Conservation (phyloP, 1,139 yeast genomes). For the Sugiyamaella neomexicana region DNA sequence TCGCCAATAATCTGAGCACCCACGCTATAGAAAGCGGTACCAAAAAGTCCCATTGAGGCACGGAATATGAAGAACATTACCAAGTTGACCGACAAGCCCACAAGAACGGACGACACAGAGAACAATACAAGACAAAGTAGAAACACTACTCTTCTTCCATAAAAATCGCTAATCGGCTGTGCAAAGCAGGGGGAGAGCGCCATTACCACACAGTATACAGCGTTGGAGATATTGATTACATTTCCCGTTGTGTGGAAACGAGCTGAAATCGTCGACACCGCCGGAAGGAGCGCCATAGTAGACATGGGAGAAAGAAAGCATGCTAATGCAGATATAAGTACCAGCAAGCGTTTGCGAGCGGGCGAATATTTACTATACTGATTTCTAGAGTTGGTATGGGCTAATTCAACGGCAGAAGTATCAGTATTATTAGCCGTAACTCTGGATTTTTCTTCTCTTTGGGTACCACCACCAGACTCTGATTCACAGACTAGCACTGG, state of each 20-base stretch:
- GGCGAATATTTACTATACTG: slow-evolving; percentile 13
- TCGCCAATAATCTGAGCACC: slow-evolving; percentile 90
- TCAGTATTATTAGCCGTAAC: background rate
- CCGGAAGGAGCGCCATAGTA: slow-evolving; percentile 44
- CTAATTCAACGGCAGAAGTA: too few species aligned
- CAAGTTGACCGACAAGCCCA: slow-evolving; percentile 50
- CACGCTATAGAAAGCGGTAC: slow-evolving; percentile 61
- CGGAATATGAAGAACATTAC: slow-evolving; percentile 54
- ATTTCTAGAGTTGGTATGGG: too few species aligned
- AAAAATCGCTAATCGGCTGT: slow-evolving; percentile 51
- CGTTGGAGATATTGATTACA: slow-evolving; percentile 51
- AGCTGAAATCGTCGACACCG: slow-evolving; percentile 50
- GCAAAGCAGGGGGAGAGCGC: slow-evolving; percentile 51
- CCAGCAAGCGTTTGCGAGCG: slow-evolving; percentile 19
- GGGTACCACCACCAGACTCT: too few species aligned
- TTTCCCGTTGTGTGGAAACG: slow-evolving; percentile 49
- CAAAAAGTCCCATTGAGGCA: slow-evolving; percentile 50
- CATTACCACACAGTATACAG: slow-evolving; percentile 52
- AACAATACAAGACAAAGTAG: slow-evolving; percentile 43
- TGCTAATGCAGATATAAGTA: slow-evolving; percentile 21
- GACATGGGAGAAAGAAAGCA: slow-evolving; percentile 25
- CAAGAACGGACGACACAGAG: slow-evolving; percentile 42
- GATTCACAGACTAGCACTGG: background rate
- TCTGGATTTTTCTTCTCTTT: background rate
- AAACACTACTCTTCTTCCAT: slow-evolving; percentile 50